phyloP scores from a whole-genome alignment of 2,329 filamentous ascomycete species.

The Sporothrix protearum region DNA sequence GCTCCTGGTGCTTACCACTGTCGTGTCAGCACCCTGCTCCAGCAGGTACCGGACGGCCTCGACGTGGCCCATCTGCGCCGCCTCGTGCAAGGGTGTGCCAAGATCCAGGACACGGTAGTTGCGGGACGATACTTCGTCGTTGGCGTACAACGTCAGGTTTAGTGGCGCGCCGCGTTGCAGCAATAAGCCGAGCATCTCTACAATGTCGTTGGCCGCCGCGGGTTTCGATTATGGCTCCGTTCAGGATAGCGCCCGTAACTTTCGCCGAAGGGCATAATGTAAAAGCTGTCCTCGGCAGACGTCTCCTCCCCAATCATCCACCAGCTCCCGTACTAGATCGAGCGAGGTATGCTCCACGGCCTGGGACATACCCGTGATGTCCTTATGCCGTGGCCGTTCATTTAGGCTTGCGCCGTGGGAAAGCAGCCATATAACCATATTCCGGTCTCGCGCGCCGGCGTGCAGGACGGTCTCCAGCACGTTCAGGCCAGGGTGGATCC shows the following conservation, averaged over 20 bases:
- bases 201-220: constrained; percentile 35
- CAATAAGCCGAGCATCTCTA: background rate
- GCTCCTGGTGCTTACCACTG: background rate
- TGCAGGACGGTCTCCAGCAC: background rate
- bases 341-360: constrained; percentile 8
- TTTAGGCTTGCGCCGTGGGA: background rate
- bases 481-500: background rate
- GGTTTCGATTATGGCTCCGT: background rate
- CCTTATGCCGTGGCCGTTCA: background rate
- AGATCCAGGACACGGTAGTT: background rate
- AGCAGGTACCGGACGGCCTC: background rate
- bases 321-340: constrained; percentile 8
- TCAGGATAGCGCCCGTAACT: background rate
- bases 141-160: constrained; percentile 11
- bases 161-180: constrained; percentile 11
- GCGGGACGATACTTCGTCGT: background rate
- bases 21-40: constrained; percentile 13
- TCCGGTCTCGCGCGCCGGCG: background rate
- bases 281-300: constrained; percentile 15
- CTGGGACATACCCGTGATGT: constrained; percentile 8
- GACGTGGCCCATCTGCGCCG: background rate
- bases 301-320: constrained; percentile 2
- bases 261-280: constrained; percentile 1
- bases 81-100: background rate
- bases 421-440: background rate